Evolutionary conservation across 306 rosid species (phyloP).

Genomic region (Castanopsis chinensis): DNA sequence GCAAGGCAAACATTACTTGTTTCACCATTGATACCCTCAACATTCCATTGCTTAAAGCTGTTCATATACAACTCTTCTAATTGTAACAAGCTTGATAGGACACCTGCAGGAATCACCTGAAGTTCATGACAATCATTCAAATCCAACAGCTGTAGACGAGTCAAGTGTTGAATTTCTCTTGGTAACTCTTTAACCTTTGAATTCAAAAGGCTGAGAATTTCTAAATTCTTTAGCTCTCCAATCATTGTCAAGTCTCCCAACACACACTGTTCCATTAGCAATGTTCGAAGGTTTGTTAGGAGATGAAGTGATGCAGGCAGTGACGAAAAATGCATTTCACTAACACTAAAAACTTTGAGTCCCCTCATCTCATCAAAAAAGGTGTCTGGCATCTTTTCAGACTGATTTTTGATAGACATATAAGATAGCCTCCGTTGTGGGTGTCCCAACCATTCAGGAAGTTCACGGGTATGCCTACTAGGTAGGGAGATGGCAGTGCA

Average conservation of each 20-base stretch:
- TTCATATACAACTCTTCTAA: constrained; percentile 43
- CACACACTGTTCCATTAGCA: constrained; percentile 26
- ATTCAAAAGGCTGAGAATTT: constrained; percentile 33
- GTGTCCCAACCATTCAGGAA: background rate
- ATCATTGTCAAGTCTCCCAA: constrained; percentile 25
- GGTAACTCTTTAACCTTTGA: constrained; percentile 36
- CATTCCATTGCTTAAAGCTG: constrained; percentile 28
- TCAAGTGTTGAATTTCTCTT: constrained; percentile 21
- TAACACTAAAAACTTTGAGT: constrained; percentile 20
- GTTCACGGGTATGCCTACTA: constrained; percentile 5
- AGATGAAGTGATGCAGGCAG: background rate
- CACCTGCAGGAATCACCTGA: constrained; percentile 19
- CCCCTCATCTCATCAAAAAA: constrained; percentile 18
- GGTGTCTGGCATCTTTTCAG: background rate
- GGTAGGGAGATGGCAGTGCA: constrained; percentile 18
- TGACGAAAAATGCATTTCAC: background rate
- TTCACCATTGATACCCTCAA: background rate
- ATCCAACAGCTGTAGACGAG: constrained; percentile 35
- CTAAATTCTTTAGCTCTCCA: background rate
- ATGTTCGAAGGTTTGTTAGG: constrained; percentile 16
- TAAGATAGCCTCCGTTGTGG: constrained; percentile 6
- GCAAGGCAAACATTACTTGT: constrained; percentile 15
- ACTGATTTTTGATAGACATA: constrained; percentile 5
- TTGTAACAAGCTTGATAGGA: constrained; percentile 26
- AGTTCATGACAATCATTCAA: constrained; percentile 35